A percentile compares a stretch with the other conserved stretches of the same genome.
These are phyloP conservation scores for Urochloa ruziziensis DNA, from an alignment of 176 grass and related monocot genomes.

Conservation along the genomic window DNA sequence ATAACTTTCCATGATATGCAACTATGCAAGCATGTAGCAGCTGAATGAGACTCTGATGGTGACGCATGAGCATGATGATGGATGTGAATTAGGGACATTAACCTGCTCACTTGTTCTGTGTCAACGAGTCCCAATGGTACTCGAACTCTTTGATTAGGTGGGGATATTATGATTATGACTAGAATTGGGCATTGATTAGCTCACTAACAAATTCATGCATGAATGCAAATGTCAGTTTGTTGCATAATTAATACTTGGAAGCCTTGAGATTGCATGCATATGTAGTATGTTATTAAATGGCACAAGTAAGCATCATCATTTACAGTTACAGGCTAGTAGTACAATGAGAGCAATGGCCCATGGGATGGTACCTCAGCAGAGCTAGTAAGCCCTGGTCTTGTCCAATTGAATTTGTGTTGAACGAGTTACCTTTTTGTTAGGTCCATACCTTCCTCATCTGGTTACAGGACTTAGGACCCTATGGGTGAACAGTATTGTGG, in stretches of 20 bases:
- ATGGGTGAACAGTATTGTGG: too few species aligned
- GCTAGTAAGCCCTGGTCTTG: not conserved
- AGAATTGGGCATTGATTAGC: constrained; percentile 10
- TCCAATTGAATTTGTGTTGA: too few species aligned
- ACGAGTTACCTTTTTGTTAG: too few species aligned
- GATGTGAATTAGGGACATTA: constrained; percentile 21
- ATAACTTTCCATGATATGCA: constrained; percentile 25
- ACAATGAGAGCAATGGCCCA: not conserved
- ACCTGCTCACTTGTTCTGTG: not conserved
- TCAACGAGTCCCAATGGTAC: not conserved
- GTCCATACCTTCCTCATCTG: too few species aligned
- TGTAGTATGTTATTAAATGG: constrained; percentile 7
- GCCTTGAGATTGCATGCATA: not conserved
- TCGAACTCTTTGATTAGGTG: constrained; percentile 44
- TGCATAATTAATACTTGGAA: constrained; percentile 3
- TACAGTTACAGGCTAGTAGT: not conserved
- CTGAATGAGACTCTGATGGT: constrained; percentile 24
- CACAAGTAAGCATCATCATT: not conserved
- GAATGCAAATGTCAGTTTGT: not conserved
- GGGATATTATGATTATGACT: not conserved
- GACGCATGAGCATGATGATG: constrained; percentile 7
- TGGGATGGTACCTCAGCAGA: not conserved
- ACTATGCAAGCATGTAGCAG: constrained; percentile 20
- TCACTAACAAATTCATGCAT: constrained; percentile 15
- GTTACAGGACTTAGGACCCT: too few species aligned